A percentile compares a stretch with the other conserved stretches of the same genome.
These are phyloP conservation scores for Panellus pusillus DNA, from an alignment of 768 basidiomycete genomes.

Conservation along the genomic window DNA sequence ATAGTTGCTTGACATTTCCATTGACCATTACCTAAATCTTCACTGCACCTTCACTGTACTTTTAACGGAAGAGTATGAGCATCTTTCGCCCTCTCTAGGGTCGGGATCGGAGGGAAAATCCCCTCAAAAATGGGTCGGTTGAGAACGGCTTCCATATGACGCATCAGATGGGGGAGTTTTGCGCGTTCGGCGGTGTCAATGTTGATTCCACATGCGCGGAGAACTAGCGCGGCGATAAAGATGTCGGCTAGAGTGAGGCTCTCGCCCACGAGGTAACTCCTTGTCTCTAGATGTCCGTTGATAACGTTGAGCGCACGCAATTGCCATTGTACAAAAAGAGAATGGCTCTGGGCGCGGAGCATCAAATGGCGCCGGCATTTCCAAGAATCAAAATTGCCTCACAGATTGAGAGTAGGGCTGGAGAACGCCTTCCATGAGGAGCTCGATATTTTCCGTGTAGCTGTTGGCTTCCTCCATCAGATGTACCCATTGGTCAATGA, in stretches of 20 bases:
- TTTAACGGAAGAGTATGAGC: too few relatives aligned
- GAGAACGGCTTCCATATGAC: conserved; percentile 82
- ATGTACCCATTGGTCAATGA: conserved; percentile 83
- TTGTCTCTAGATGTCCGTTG: conserved; percentile 68
- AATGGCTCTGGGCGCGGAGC: conserved; percentile 52
- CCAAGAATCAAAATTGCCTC: conserved; percentile 25
- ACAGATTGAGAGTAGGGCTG: conserved; percentile 82
- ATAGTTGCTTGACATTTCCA: too few relatives aligned
- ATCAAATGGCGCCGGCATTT: conserved; percentile 3
- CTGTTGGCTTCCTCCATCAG: conserved; percentile 68
- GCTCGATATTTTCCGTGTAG: conserved; percentile 36
- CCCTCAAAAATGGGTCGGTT: conserved; percentile 79
- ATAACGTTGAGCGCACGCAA: conserved; percentile 61
- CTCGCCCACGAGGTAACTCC: conserved; percentile 90
- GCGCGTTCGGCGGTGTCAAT: conserved; percentile 67
- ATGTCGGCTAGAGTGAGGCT: conserved; percentile 94
- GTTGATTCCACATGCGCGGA: conserved; percentile 49
- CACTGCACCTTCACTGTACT: too few relatives aligned
- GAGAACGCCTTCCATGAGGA: conserved; percentile 46
- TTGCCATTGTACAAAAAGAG: conserved; percentile 51
- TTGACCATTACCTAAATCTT: too few relatives aligned
- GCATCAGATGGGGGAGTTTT: conserved; percentile 73
- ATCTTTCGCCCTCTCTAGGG: conserved; percentile 47
- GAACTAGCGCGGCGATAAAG: conserved; percentile 58
- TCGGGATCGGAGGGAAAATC: conserved; percentile 60